These are phyloP conservation scores for Ogataea saltuana DNA, from an alignment of 805 yeast genomes.

Conservation along the genomic window DNA sequence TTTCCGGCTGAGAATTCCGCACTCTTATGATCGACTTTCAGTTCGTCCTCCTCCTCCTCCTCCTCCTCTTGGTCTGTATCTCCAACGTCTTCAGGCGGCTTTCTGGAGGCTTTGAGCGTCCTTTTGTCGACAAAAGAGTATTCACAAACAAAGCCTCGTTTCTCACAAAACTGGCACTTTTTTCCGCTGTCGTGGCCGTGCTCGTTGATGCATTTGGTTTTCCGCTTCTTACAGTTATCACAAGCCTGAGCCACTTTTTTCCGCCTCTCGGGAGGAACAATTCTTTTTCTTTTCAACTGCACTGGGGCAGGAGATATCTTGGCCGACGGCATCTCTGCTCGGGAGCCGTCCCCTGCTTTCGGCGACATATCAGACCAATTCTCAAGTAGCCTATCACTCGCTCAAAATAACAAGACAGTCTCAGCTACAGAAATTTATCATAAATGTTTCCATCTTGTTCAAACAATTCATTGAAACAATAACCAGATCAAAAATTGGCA, in stretches of 20 bases:
- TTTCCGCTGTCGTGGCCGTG: constrained; percentile 18
- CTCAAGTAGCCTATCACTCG: too few species aligned
- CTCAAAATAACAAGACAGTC: too few species aligned
- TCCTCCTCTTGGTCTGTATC: background rate
- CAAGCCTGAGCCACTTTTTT: constrained; percentile 49
- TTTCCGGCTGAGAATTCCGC: background rate
- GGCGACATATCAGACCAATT: too few species aligned
- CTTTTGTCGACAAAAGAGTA: constrained; percentile 20
- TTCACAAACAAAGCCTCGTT: constrained; percentile 31
- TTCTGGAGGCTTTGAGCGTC: constrained; percentile 9
- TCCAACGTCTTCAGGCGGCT: background rate
- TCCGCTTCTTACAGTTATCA: constrained; percentile 46
- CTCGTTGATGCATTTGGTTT: constrained; percentile 28
- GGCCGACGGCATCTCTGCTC: too few species aligned
- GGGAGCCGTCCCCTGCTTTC: background rate
- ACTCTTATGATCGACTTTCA: too few species aligned
- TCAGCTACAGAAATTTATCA: too few species aligned
- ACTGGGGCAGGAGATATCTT: too few species aligned
- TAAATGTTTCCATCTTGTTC: background rate
- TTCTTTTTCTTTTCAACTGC: constrained; percentile 10
- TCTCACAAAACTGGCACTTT: constrained; percentile 20
- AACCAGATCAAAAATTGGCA: too few species aligned
- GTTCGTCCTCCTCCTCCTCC: too few species aligned
- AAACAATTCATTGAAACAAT: too few species aligned
- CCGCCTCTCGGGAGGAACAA: constrained; percentile 19